phyloP scores from a whole-genome alignment of 176 grass and related monocot genomes.

The Oryza officinalis region DNA sequence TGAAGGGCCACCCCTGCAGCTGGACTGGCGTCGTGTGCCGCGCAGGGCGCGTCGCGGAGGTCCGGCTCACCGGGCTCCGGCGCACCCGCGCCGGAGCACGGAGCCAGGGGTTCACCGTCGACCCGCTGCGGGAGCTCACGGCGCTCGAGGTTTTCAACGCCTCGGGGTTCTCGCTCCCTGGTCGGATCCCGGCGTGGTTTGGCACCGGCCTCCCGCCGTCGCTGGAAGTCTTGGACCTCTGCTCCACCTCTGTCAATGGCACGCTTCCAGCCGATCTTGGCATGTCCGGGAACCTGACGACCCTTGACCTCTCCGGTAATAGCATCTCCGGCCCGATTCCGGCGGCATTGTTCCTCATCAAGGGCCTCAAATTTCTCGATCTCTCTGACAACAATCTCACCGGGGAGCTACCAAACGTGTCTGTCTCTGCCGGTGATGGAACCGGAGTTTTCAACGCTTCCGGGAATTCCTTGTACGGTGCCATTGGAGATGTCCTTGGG shows the following conservation, averaged over 20 bases:
- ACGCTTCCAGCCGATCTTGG: conserved; percentile 59
- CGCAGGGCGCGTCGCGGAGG: conserved; percentile 52
- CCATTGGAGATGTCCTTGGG: conserved; percentile 37
- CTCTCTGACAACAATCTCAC: conserved; percentile 76
- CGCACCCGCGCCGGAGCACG: conserved; percentile 47
- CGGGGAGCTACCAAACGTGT: conserved; percentile 36
- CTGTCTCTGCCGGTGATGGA: background rate
- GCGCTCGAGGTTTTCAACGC: conserved; percentile 65
- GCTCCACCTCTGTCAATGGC: conserved; percentile 45
- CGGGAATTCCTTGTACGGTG: conserved; percentile 67
- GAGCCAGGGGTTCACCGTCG: conserved; percentile 54
- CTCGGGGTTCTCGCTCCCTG: conserved; percentile 76
- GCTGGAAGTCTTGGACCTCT: conserved; percentile 60
- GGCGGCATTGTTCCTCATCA: conserved; percentile 40
- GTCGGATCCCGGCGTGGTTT: conserved; percentile 74
- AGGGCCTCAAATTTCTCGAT: conserved; percentile 57
- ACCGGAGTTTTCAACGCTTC: conserved; percentile 55
- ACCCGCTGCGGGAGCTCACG: conserved; percentile 52
- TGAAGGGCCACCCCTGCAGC: conserved; percentile 56
- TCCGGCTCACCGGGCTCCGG: conserved; percentile 62
- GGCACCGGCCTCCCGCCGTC: conserved; percentile 47
- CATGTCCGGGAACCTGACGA: conserved; percentile 53
- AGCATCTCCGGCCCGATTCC: conserved; percentile 58
- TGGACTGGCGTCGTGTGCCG: conserved; percentile 76
- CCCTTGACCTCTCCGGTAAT: conserved; percentile 58